Conservation (phyloP, 2,329 filamentous ascomycete species). For the Fusarium lyarnte region DNA sequence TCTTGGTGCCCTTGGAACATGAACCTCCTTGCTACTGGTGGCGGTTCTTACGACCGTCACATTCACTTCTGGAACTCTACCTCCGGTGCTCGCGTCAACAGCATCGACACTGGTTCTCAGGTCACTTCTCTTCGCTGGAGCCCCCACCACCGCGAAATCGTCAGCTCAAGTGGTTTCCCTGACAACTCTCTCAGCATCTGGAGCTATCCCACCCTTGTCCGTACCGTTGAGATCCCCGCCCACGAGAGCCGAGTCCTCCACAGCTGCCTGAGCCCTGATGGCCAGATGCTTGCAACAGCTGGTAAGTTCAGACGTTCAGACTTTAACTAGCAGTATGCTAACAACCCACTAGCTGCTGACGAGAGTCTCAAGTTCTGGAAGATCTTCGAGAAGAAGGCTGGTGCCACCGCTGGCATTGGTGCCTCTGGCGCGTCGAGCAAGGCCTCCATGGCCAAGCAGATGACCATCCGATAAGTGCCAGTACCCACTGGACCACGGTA, state of each 20-base stretch:
- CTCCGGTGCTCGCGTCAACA: slow-evolving; percentile 96
- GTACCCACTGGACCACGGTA: slow-evolving; percentile 52
- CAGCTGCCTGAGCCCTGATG: slow-evolving; percentile 95
- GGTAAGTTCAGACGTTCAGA: slow-evolving; percentile 58
- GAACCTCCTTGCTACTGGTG: slow-evolving; percentile 95
- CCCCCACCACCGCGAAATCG: slow-evolving; percentile 96
- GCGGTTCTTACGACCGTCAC: slow-evolving; percentile 94
- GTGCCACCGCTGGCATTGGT: slow-evolving; percentile 70
- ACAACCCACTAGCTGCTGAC: slow-evolving; percentile 73
- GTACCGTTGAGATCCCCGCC: slow-evolving; percentile 96
- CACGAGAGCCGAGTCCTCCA: slow-evolving; percentile 97
- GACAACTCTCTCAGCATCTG: slow-evolving; percentile 99
- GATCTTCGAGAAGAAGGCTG: slow-evolving; percentile 98
- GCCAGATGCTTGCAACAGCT: slow-evolving; percentile 96
- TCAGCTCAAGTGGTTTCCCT: slow-evolving; percentile 97
- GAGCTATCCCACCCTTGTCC: slow-evolving; percentile 97
- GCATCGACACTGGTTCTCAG: slow-evolving; percentile 97
- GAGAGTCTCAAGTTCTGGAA: slow-evolving; percentile 99
- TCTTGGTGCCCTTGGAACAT: slow-evolving; percentile 99
- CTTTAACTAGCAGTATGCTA: neutral
- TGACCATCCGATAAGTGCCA: slow-evolving; percentile 81
- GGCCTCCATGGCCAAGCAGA: slow-evolving; percentile 90
- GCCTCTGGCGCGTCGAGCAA: slow-evolving; percentile 77
- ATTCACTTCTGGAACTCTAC: slow-evolving; percentile 99
- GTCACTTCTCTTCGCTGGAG: slow-evolving; percentile 97